A percentile compares a stretch with the other conserved stretches of the same genome.
These are phyloP conservation scores for Prunus yedoensis DNA, from an alignment of 331 rosid species.

Conservation along the genomic window DNA sequence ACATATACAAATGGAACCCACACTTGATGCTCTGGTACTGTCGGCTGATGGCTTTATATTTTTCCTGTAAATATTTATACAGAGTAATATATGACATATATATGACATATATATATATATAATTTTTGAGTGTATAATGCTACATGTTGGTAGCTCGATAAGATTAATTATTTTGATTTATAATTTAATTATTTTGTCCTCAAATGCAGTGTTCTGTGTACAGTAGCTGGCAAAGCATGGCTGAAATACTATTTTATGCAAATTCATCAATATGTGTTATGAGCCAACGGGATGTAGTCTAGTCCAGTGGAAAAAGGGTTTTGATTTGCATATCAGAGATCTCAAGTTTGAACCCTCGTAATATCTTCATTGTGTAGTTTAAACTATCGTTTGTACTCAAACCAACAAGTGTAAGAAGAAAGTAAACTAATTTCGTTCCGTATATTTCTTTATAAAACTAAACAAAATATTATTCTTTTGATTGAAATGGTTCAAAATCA, in stretches of 20 bases:
- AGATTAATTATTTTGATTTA: neutral
- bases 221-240: conserved; percentile 18
- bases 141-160: neutral
- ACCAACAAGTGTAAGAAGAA: neutral
- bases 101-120: neutral
- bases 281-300: neutral
- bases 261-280: neutral
- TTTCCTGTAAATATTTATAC: neutral
- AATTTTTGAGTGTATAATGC: neutral
- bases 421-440: neutral
- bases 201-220: conserved; percentile 1
- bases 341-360: fast-evolving
- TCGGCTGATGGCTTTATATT: conserved; percentile 6
- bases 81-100: too few species aligned
- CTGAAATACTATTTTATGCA: neutral
- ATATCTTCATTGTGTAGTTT: too few species aligned
- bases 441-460: neutral
- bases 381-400: too few species aligned
- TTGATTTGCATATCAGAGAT: too few species aligned
- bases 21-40: conserved; percentile 11
- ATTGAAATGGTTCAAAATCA: conserved; percentile 6
- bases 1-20: conserved; percentile 17
- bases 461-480: neutral
- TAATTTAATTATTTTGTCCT: neutral
- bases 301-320: too few species aligned